Conservation (phyloP, 306 rosid species). For the Glycyrrhiza uralensis region DNA sequence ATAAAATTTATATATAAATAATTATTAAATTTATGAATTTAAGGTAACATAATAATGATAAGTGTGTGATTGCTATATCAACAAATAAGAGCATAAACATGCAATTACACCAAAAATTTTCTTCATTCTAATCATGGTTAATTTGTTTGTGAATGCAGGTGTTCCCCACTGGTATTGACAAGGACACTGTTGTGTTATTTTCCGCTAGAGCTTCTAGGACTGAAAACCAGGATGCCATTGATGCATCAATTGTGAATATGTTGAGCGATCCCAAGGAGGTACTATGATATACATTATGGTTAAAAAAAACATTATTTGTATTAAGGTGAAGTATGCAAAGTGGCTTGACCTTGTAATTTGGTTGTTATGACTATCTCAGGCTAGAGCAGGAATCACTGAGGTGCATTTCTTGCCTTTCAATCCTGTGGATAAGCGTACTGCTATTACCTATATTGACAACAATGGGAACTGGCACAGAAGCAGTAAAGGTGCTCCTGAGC, state of each 20-base stretch:
- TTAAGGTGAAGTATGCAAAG: neutral
- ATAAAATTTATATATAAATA: neutral
- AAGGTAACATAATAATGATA: neutral
- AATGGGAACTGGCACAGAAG: conserved; percentile 66
- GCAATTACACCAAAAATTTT: neutral
- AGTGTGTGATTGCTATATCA: neutral
- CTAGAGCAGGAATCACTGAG: conserved; percentile 85
- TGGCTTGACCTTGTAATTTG: neutral
- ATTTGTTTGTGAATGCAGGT: conserved; percentile 38
- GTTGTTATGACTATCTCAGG: conserved; percentile 37
- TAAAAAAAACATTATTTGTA: neutral
- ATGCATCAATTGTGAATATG: conserved; percentile 79
- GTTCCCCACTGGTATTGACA: conserved; percentile 45
- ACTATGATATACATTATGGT: neutral
- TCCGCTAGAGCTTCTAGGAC: conserved; percentile 73
- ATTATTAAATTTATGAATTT: neutral
- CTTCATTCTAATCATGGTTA: neutral
- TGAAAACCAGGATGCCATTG: conserved; percentile 87
- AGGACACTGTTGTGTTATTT: conserved; percentile 48
- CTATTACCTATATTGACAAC: conserved; percentile 68
- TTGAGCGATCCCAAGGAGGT: conserved; percentile 78
- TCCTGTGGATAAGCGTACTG: conserved; percentile 87
- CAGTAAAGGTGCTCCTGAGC: conserved; percentile 94
- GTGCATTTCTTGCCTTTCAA: conserved; percentile 87
- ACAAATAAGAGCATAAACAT: neutral